phyloP scores from a whole-genome alignment of 768 basidiomycete genomes.

The Fistulinella prunicolor region DNA sequence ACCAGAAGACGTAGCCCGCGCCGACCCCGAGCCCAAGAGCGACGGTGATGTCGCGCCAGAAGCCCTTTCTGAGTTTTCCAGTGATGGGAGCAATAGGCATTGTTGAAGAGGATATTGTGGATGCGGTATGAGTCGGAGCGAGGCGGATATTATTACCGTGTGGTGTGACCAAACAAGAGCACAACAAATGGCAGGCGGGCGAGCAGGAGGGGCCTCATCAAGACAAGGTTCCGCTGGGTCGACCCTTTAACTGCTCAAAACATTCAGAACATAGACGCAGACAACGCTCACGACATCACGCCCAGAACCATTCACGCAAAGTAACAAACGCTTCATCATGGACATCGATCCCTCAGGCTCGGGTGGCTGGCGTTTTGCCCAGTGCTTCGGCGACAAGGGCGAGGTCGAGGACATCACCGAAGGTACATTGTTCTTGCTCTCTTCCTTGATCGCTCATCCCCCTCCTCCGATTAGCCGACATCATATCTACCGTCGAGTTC shows the following conservation, averaged over 20 bases:
- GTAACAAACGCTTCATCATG: slow-evolving; percentile 43
- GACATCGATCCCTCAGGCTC: slow-evolving; percentile 82
- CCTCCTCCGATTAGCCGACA: slow-evolving; percentile 75
- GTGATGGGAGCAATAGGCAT: slow-evolving; percentile 92
- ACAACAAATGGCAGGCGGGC: slow-evolving; percentile 28
- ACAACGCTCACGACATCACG: slow-evolving; percentile 7
- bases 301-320: slow-evolving; percentile 1
- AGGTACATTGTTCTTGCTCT: slow-evolving; percentile 50
- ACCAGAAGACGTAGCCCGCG: slow-evolving; percentile 84
- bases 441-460: slow-evolving; percentile 14
- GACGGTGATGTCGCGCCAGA: slow-evolving; percentile 80
- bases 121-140: slow-evolving; percentile 30
- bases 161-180: slow-evolving; percentile 29
- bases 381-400: slow-evolving; percentile 99
- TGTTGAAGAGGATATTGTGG: slow-evolving; percentile 19
- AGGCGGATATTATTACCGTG: not conserved
- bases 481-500: slow-evolving; percentile 99
- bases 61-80: slow-evolving; percentile 89
- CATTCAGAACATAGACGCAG: slow-evolving; percentile 11
- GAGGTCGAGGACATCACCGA: slow-evolving; percentile 99
- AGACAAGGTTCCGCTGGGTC: slow-evolving; percentile 15
- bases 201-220: slow-evolving; percentile 16
- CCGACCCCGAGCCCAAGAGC: slow-evolving; percentile 74
- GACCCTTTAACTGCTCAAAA: slow-evolving; percentile 14
- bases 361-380: slow-evolving; percentile 97